Evolutionary conservation across 352 stramenopile genomes (phyloP).

Genomic region (Globisporangium camurandrum): DNA sequence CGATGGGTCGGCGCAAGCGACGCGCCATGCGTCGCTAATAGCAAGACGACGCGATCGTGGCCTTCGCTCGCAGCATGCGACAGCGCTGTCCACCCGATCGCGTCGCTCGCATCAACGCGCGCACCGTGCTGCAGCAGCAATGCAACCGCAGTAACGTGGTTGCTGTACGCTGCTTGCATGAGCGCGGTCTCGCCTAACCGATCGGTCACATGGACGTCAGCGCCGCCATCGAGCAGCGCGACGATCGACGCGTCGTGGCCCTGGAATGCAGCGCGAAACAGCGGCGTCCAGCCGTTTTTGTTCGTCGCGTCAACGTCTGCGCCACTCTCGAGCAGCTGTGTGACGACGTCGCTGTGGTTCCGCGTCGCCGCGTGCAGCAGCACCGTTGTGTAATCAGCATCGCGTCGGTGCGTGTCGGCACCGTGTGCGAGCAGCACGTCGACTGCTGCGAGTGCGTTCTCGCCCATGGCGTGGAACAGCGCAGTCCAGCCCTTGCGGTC

Average conservation of each 20-base stretch:
- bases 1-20: not conserved
- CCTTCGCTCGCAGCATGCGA: slow-evolving; percentile 10
- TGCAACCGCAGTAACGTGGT: not conserved
- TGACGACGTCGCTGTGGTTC: slow-evolving; percentile 2
- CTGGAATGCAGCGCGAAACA: slow-evolving; percentile 6
- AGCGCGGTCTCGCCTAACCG: slow-evolving; percentile 2
- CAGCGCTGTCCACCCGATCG: slow-evolving; percentile 5
- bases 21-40: slow-evolving; percentile 3
- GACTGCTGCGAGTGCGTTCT: slow-evolving; percentile 2
- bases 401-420: slow-evolving; percentile 2
- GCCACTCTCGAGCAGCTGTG: slow-evolving; percentile 2
- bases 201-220: slow-evolving; percentile 4
- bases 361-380: slow-evolving; percentile 8
- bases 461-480: slow-evolving; percentile 4
- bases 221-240: slow-evolving; percentile 2
- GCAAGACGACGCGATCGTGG: not conserved
- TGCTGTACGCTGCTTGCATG: slow-evolving; percentile 10
- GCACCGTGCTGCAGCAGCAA: slow-evolving; percentile 5
- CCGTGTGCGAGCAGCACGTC: slow-evolving; percentile 3
- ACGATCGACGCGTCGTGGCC: slow-evolving; percentile 3
- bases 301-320: not conserved
- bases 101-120: slow-evolving; percentile 2
- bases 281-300: slow-evolving; percentile 2
- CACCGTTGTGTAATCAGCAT: slow-evolving; percentile 1
- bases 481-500: slow-evolving; percentile 10